Conservation (phyloP, 1,139 yeast genomes). For the Candida albicans region DNA sequence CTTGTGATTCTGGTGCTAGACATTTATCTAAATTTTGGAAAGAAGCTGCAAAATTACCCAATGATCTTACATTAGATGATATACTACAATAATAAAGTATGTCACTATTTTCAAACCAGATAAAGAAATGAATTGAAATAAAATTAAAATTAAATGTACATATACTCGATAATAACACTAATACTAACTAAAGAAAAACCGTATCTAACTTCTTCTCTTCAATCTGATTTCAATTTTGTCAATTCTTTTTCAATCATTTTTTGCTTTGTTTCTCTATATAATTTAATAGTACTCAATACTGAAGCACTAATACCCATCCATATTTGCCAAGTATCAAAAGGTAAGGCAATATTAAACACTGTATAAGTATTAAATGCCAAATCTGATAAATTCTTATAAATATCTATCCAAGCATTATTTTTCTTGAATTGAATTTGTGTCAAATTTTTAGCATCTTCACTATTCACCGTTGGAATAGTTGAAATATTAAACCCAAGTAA, state of each 20-base stretch:
- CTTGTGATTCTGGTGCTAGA: conserved; percentile 90
- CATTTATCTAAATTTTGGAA: conserved; percentile 94
- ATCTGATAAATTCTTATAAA: conserved; percentile 43
- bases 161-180: not conserved
- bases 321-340: conserved; percentile 46
- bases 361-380: conserved; percentile 45
- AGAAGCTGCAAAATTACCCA: conserved; percentile 44
- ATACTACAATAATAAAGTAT: conserved; percentile 20
- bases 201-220: not conserved
- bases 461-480: conserved; percentile 7
- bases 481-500: conserved; percentile 2
- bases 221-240: conserved; percentile 8
- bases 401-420: conserved; percentile 41
- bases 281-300: conserved; percentile 37
- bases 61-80: conserved; percentile 32
- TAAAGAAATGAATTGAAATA: not conserved
- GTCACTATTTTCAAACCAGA: not conserved
- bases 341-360: conserved; percentile 41
- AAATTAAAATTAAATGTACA: not conserved
- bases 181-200: too few relatives aligned
- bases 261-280: conserved; percentile 42
- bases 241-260: conserved; percentile 22
- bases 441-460: conserved; percentile 24
- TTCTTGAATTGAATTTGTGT: conserved; percentile 40
- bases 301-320: conserved; percentile 52